Conservation (phyloP, 148 eudicot species). For the Tetragonia tetragonoides region DNA sequence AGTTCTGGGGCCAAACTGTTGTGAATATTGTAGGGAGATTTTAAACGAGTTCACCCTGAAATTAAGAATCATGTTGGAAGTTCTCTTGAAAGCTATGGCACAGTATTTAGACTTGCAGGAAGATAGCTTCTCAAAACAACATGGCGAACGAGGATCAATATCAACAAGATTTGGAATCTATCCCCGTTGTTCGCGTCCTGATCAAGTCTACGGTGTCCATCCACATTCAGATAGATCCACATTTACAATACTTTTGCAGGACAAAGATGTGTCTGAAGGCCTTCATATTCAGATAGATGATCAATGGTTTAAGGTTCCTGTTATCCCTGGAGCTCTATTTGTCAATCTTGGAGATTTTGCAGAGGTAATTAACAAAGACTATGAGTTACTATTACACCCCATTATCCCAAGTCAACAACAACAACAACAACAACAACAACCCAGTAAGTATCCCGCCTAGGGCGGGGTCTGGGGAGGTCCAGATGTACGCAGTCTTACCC, state of each 20-base stretch:
- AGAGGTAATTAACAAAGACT: slow-evolving; percentile 33
- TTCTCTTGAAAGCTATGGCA: slow-evolving; percentile 41
- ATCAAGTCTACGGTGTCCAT: slow-evolving; percentile 29
- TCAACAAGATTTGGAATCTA: slow-evolving; percentile 27
- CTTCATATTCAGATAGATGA: slow-evolving; percentile 50
- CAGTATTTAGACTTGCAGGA: slow-evolving; percentile 32
- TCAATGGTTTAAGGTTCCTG: slow-evolving; percentile 54
- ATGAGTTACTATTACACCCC: no score
- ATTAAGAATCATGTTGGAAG: slow-evolving; percentile 23
- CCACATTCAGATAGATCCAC: slow-evolving; percentile 34
- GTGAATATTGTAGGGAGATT: slow-evolving; percentile 27
- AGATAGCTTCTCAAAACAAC: slow-evolving; percentile 29
- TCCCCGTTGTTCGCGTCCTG: slow-evolving; percentile 29
- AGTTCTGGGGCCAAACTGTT: no score
- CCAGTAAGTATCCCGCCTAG: no score
- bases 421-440: no score
- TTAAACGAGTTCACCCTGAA: slow-evolving; percentile 29
- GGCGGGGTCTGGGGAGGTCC: no score
- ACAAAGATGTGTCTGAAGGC: slow-evolving; percentile 42
- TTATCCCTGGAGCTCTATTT: slow-evolving; percentile 47
- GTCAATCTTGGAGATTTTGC: slow-evolving; percentile 49
- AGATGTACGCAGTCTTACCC: no score
- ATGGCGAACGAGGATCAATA: slow-evolving; percentile 28
- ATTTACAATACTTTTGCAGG: slow-evolving; percentile 38
- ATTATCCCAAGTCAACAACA: no score